Conservation (phyloP, 2,329 filamentous ascomycete species). For the Metarhizium sp. region DNA sequence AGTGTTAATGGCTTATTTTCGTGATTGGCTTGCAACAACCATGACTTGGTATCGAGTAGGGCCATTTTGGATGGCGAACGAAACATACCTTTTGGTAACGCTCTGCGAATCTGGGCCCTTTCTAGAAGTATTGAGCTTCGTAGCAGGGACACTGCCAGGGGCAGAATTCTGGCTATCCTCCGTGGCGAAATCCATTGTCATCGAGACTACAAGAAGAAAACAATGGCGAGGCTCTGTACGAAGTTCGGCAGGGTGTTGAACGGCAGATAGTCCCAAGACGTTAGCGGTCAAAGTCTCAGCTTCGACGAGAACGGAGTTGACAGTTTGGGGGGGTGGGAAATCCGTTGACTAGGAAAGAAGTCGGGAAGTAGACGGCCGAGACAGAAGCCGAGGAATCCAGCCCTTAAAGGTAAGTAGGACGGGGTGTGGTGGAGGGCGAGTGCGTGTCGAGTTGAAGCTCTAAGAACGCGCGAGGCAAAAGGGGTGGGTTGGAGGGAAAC, state of each 20-base stretch:
- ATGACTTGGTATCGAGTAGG: background rate
- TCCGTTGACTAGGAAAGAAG: background rate
- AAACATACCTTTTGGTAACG: constrained; percentile 62
- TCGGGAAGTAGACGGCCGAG: background rate
- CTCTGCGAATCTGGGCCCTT: constrained; percentile 59
- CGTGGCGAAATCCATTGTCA: constrained; percentile 33
- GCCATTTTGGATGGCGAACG: constrained; percentile 5
- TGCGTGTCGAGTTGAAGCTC: background rate
- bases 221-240: background rate
- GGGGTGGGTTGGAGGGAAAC: too few species aligned
- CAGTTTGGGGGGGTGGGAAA: background rate
- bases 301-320: background rate
- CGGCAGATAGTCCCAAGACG: background rate
- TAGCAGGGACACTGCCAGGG: constrained; percentile 50
- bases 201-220: background rate
- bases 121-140: constrained; percentile 49
- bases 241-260: background rate
- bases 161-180: constrained; percentile 58
- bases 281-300: background rate
- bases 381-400: background rate
- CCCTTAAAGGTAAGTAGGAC: background rate
- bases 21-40: background rate
- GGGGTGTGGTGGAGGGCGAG: background rate
- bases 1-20: background rate
- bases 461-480: constrained; percentile 1